Percentiles rank a stretch among this genome's conserved stretches.
These are phyloP conservation scores for Malania oleifera DNA, from an alignment of 164 flowering plant species.

Conservation along the genomic window DNA sequence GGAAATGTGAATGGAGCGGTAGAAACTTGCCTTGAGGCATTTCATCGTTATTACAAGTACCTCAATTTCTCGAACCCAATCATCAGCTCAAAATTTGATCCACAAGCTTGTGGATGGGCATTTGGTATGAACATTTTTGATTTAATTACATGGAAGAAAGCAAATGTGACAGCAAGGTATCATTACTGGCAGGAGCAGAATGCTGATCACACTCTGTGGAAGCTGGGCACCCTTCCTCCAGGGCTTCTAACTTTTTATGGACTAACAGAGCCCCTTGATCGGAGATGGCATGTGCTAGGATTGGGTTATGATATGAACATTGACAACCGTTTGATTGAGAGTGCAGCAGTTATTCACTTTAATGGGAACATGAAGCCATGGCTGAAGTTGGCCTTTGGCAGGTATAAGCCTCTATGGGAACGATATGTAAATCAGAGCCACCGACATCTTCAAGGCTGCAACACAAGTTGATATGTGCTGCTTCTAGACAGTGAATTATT, in stretches of 20 bases:
- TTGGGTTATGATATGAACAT: conserved; percentile 66
- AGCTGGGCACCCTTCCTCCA: conserved; percentile 74
- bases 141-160: conserved; percentile 65
- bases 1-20: conserved; percentile 92
- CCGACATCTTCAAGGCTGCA: conserved; percentile 50
- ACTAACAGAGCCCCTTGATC: conserved; percentile 80
- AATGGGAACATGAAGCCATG: conserved; percentile 92
- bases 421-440: conserved; percentile 55
- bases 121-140: conserved; percentile 93
- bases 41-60: conserved; percentile 78
- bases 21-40: conserved; percentile 85
- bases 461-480: conserved; percentile 29
- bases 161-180: conserved; percentile 64
- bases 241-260: conserved; percentile 80
- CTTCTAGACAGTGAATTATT: conserved; percentile 6
- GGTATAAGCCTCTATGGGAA: conserved; percentile 72
- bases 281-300: conserved; percentile 90
- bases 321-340: conserved; percentile 70
- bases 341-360: conserved; percentile 75
- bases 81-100: conserved; percentile 75
- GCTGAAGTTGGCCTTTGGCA: conserved; percentile 58
- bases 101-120: conserved; percentile 89
- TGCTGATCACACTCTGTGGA: conserved; percentile 59
- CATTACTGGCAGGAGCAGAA: conserved; percentile 83
- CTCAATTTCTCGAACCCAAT: conserved; percentile 71